Percentiles rank a stretch among this genome's conserved stretches.
These are phyloP conservation scores for Phytophthora megakarya DNA, from an alignment of 352 stramenopile genomes.

Conservation along the genomic window DNA sequence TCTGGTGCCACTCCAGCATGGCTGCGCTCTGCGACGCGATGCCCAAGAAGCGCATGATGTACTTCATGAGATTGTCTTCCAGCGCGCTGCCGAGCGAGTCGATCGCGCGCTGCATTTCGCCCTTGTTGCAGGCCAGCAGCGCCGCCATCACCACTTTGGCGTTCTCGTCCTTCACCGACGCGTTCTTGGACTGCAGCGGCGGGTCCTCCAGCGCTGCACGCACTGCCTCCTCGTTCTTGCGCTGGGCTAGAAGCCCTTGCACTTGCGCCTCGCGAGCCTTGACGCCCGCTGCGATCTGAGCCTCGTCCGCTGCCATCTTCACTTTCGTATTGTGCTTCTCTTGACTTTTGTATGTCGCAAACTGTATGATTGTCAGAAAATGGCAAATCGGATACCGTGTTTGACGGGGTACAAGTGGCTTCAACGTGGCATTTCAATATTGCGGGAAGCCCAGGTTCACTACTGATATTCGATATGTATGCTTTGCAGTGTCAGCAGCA, in stretches of 20 bases:
- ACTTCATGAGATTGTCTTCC: constrained; percentile 91
- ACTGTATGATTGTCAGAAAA: constrained; percentile 12
- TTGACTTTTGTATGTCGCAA: constrained; percentile 19
- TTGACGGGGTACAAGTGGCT: constrained; percentile 19
- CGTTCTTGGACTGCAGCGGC: constrained; percentile 65
- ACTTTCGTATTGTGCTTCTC: constrained; percentile 2
- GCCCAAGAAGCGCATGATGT: constrained; percentile 82
- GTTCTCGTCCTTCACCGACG: constrained; percentile 74
- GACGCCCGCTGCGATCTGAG: constrained; percentile 56
- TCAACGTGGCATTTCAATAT: constrained; percentile 15
- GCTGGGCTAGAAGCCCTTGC: constrained; percentile 72
- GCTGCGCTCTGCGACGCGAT: constrained; percentile 76
- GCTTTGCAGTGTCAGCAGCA: too few relatives aligned
- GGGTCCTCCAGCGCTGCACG: constrained; percentile 73
- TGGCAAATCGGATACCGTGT: constrained; percentile 27
- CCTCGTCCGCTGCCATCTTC: constrained; percentile 67
- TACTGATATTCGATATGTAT: too few relatives aligned
- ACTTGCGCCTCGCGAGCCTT: constrained; percentile 67
- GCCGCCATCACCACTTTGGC: constrained; percentile 78
- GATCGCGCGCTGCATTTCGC: constrained; percentile 84
- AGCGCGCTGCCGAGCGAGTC: constrained; percentile 68
- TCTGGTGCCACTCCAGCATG: constrained; percentile 91
- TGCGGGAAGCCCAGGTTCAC: too few relatives aligned
- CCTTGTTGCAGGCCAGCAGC: constrained; percentile 86
- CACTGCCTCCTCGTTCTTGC: constrained; percentile 85